Evolutionary conservation across 2,329 filamentous ascomycete species (phyloP), one percentile per base, ranked within the genome.

Genomic region (Calonectria pauciramosa): DNA sequence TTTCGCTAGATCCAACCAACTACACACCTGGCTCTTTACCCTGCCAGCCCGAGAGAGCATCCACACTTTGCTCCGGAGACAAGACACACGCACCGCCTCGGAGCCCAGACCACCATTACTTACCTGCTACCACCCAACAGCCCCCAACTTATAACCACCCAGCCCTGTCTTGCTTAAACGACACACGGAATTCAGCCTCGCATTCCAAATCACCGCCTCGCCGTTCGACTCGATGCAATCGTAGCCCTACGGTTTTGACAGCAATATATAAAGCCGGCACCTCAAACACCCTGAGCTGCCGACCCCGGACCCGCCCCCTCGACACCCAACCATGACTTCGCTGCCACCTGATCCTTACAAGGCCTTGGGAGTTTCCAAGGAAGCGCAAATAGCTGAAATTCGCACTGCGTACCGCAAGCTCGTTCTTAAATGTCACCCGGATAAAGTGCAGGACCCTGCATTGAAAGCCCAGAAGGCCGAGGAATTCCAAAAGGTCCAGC

Each of bases 401-500:
- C 94, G 95, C 82, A 90, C 91, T 67, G 94, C 95, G 20, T 93
- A 98, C 86, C 93, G 94, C 80, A 98, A 97, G 85, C 92, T 97
- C 51, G 95, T 95, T 44, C 91, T 98, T 79, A 95, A 94, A 84
- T 96, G 94, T 83, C 96, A 98, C 80, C 96, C 96, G 41, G 96
- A 98, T 88, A 98, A 98, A 87, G 92, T 98, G 76, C 93, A 95
- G 78, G 91, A 98, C 81, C 92, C 93, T 68, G 88, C 91, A 20
- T 88, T 94, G 81, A 97, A 97, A 86, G 91, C 92, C 73, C 88
- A 92, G 80, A 97, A 96, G 84, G 92, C 94, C 80, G 93, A 95
- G 80, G 93, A 98, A 85, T 99, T 99, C 82, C 96, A 98, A 85
- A 93, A 92, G 83, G 95, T 99, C 41, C 96, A 98, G 84, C 92